These are phyloP conservation scores for Fagopyrum tataricum DNA, from an alignment of 148 eudicot species.

Conservation along the genomic window DNA sequence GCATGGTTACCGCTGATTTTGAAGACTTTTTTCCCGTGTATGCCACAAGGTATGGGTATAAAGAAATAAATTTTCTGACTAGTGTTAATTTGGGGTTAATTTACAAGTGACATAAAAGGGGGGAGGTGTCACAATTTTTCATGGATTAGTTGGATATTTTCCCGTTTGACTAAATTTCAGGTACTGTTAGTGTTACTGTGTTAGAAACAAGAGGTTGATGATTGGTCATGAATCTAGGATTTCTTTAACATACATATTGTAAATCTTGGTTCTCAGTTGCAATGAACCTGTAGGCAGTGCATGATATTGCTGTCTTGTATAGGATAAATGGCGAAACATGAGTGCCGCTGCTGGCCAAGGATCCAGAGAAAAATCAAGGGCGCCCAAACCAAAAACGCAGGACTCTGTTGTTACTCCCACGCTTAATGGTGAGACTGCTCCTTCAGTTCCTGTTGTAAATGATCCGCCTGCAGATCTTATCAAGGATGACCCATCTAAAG, in stretches of 20 bases:
- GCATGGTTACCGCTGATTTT: too few relatives aligned
- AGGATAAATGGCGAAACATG: constrained; percentile 99
- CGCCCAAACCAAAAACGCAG: constrained; percentile 38
- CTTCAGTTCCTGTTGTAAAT: constrained; percentile 24
- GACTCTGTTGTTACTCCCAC: constrained; percentile 40
- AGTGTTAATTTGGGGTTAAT: neutral
- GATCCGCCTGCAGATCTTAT: constrained; percentile 36
- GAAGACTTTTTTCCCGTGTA: too few relatives aligned
- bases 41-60: too few relatives aligned
- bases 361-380: constrained; percentile 54
- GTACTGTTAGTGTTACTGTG: neutral
- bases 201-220: neutral
- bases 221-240: neutral
- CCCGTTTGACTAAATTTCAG: neutral
- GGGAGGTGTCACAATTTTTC: neutral
- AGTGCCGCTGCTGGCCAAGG: constrained; percentile 63
- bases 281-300: neutral
- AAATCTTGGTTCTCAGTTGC: neutral
- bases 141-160: neutral
- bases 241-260: neutral
- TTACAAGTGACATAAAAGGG: neutral
- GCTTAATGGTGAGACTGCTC: constrained; percentile 17
- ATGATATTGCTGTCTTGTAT: neutral
- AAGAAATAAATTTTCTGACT: neutral
- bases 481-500: constrained; percentile 52